Evolutionary conservation across 2,329 filamentous ascomycete genomes (phyloP).

Genomic region (Alternaria alternata): DNA sequence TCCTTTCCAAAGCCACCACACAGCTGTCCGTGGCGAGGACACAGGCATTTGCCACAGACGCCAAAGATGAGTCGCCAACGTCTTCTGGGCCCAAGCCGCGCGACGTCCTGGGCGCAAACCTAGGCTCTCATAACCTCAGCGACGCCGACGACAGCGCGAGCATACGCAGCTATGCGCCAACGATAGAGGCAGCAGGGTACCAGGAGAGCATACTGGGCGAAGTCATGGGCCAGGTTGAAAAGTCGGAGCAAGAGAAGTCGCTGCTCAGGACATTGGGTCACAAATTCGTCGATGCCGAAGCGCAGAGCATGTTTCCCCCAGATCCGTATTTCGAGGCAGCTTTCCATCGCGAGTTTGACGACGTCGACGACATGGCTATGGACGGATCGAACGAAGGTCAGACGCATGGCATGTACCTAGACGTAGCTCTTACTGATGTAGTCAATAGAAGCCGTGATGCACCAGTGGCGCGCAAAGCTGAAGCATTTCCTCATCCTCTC

Average conservation of each 20-base stretch:
- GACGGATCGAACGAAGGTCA: conserved; percentile 68
- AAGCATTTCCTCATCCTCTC: conserved; percentile 98
- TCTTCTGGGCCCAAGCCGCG: conserved; percentile 49
- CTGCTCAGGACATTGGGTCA: conserved; percentile 73
- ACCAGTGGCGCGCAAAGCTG: conserved; percentile 86
- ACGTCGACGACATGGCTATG: conserved; percentile 67
- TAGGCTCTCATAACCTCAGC: conserved; percentile 57
- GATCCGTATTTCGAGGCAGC: conserved; percentile 63
- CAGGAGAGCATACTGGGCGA: conserved; percentile 83
- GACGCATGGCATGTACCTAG: conserved; percentile 44
- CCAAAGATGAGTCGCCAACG: conserved; percentile 36
- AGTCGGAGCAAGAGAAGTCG: conserved; percentile 67
- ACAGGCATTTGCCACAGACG: conserved; percentile 71
- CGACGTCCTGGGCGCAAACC: conserved; percentile 49
- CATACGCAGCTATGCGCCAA: conserved; percentile 71
- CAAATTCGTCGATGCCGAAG: conserved; percentile 60
- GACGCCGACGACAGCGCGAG: conserved; percentile 71
- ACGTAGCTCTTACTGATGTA: conserved; percentile 38
- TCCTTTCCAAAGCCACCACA: conserved; percentile 76
- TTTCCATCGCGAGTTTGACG: conserved; percentile 81
- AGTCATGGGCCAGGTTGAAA: conserved; percentile 69
- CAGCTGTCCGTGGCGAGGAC: conserved; percentile 83
- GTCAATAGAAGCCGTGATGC: conserved; percentile 61
- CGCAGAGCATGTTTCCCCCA: conserved; percentile 63
- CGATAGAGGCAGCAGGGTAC: conserved; percentile 70